Percentiles rank a stretch among this genome's conserved stretches.
phyloP scores from a whole-genome alignment of 23 red algal genomes.

The Gracilaria domingensis region DNA sequence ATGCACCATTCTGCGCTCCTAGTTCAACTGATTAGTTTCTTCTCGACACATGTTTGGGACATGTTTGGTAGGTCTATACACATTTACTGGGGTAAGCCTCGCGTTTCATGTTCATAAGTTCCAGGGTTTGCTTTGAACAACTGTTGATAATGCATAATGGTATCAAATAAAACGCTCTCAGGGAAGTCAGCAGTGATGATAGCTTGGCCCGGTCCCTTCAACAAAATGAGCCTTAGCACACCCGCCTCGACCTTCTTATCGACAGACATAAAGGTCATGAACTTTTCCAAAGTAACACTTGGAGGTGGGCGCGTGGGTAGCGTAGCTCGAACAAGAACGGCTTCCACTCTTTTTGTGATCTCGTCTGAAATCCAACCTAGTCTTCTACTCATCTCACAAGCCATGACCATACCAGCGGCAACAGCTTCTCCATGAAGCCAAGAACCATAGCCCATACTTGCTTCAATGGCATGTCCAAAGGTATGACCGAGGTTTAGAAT shows the following conservation, averaged over 20 bases:
- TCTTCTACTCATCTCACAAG: constrained; percentile 85
- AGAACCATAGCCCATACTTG: constrained; percentile 82
- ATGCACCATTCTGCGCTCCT: too few species aligned
- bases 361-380: constrained; percentile 75
- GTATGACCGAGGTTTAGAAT: constrained; percentile 97
- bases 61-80: background rate
- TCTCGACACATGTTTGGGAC: too few species aligned
- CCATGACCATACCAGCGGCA: constrained; percentile 97
- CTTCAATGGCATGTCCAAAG: constrained; percentile 98
- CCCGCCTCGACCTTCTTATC: constrained; percentile 95
- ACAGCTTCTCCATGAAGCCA: constrained; percentile 99
- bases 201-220: constrained; percentile 79
- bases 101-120: constrained; percentile 72
- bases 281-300: constrained; percentile 86
- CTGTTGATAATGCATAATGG: constrained; percentile 91
- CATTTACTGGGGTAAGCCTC: constrained; percentile 29
- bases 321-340: constrained; percentile 60
- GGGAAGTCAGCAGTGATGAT: constrained; percentile 88
- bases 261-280: constrained; percentile 95
- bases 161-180: constrained; percentile 82
- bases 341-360: constrained; percentile 67
- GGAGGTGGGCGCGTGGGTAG: constrained; percentile 91
- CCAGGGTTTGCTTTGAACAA: constrained; percentile 76
- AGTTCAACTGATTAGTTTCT: too few species aligned
- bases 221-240: constrained; percentile 80